These are phyloP conservation scores for Daldinia sp. DNA, from an alignment of 2,329 filamentous ascomycete species.

Conservation along the genomic window DNA sequence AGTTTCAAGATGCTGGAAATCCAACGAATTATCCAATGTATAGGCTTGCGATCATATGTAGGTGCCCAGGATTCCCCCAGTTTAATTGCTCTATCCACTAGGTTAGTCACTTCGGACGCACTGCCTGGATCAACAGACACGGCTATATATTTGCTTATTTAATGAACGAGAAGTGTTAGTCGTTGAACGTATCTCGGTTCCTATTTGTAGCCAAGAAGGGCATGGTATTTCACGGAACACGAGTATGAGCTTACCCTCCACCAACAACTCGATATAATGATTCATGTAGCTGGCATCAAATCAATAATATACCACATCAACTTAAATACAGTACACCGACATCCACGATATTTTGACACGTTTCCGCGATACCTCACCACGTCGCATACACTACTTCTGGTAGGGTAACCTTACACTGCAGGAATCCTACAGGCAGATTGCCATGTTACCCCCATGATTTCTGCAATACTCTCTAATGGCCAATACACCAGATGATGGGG, in stretches of 20 bases:
- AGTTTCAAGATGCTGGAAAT: neutral
- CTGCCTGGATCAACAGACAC: neutral
- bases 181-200: no score
- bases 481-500: neutral
- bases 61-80: no score
- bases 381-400: neutral
- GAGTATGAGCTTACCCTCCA: no score
- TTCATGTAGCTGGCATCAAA: neutral
- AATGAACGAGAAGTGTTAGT: neutral
- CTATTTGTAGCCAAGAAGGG: no score
- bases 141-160: neutral
- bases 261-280: neutral
- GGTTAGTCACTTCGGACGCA: neutral
- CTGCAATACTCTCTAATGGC: conserved; percentile 1
- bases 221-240: no score
- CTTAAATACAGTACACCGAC: neutral
- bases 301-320: neutral
- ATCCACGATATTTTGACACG: neutral
- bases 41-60: neutral
- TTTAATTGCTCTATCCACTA: neutral
- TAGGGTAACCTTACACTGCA: neutral
- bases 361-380: neutral
- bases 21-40: no score
- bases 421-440: neutral
- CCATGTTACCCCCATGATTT: conserved; percentile 4